These are phyloP conservation scores for Metschnikowia dekortorum DNA, from an alignment of 805 yeast genomes.

Conservation along the genomic window DNA sequence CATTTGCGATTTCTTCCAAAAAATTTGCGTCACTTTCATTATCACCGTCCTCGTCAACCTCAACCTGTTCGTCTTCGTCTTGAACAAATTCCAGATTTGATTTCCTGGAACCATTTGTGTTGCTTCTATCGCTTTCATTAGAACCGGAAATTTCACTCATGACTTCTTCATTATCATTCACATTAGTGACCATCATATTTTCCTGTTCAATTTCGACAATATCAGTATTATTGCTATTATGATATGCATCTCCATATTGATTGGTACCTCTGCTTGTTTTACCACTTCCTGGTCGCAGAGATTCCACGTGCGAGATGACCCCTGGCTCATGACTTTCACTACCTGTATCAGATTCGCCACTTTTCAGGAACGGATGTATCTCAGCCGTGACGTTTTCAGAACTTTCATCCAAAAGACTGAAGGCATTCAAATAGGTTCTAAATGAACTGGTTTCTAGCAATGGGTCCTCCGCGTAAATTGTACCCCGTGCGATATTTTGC, in stretches of 20 bases:
- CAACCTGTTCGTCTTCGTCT: background rate
- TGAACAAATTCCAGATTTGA: background rate
- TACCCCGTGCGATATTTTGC: background rate
- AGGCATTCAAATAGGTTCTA: background rate
- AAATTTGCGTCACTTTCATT: conserved; percentile 1
- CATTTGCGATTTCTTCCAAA: conserved; percentile 5
- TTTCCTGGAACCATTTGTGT: no score
- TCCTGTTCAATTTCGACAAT: background rate
- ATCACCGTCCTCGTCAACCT: background rate
- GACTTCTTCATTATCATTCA: background rate
- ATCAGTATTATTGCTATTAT: background rate
- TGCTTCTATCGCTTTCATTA: background rate
- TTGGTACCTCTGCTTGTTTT: background rate
- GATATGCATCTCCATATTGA: background rate
- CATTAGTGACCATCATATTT: background rate
- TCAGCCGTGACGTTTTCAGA: background rate
- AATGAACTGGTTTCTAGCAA: background rate
- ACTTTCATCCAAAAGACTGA: background rate
- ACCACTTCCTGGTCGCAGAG: background rate
- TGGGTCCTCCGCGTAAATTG: background rate
- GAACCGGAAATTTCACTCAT: background rate
- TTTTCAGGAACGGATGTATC: background rate
- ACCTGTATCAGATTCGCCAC: background rate
- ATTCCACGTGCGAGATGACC: background rate
- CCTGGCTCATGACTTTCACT: background rate